Conservation (phyloP, 2,329 filamentous ascomycete species). For the Thyridium curvatum region DNA sequence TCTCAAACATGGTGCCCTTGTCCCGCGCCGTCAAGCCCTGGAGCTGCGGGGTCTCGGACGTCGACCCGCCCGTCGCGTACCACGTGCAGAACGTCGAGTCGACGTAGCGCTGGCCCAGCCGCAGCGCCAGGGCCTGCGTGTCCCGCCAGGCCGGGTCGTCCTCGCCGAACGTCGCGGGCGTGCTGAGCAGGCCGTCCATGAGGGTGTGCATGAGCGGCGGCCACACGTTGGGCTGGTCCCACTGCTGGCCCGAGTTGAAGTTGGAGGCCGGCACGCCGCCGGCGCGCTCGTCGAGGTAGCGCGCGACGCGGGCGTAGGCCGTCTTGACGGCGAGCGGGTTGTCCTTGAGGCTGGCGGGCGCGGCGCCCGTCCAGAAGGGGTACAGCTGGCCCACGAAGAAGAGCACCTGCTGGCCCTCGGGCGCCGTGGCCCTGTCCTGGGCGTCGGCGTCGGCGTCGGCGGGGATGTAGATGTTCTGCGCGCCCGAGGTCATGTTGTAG, state of each 20-base stretch:
- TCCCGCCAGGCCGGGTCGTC: conserved; percentile 47
- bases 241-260: conserved; percentile 55
- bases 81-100: conserved; percentile 66
- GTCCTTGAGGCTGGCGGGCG: conserved; percentile 47
- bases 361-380: conserved; percentile 64
- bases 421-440: conserved; percentile 36
- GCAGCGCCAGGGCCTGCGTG: conserved; percentile 49
- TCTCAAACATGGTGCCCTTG: conserved; percentile 63
- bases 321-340: conserved; percentile 51
- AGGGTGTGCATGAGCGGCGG: conserved; percentile 60
- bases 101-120: conserved; percentile 58
- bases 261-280: conserved; percentile 61
- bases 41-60: conserved; percentile 43
- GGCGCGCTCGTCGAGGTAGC: conserved; percentile 41
- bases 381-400: conserved; percentile 58
- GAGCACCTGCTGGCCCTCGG: conserved; percentile 47
- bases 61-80: conserved; percentile 60
- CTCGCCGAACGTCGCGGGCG: conserved; percentile 47
- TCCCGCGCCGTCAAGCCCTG: conserved; percentile 33
- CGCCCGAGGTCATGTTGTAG: conserved; percentile 55
- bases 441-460: conserved; percentile 37
- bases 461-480: conserved; percentile 49
- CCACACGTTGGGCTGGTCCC: conserved; percentile 68
- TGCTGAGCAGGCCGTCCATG: conserved; percentile 55
- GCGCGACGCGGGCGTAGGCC: conserved; percentile 46